phyloP scores from a whole-genome alignment of 495 filamentous ascomycete genomes.

The Chaetomidium leptoderma region DNA sequence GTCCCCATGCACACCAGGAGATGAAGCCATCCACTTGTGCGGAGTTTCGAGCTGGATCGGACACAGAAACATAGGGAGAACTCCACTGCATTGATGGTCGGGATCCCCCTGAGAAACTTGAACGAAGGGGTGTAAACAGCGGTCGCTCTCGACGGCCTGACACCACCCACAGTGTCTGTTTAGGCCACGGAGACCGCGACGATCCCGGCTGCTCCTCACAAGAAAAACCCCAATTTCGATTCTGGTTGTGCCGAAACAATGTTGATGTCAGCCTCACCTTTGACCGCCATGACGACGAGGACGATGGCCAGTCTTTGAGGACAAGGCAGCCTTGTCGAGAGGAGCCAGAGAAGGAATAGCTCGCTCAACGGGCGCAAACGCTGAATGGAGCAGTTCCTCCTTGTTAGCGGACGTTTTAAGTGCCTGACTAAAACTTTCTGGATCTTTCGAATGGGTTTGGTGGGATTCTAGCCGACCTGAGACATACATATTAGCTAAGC shows the following conservation, averaged over 20 bases:
- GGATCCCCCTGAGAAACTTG: neutral
- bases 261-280: neutral
- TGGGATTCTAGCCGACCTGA: conserved; percentile 11
- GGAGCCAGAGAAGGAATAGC: neutral
- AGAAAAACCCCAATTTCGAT: neutral
- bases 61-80: neutral
- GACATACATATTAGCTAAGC: conserved; percentile 11
- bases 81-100: neutral
- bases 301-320: neutral
- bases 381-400: neutral
- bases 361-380: neutral
- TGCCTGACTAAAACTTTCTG: too few species aligned
- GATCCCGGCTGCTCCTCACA: neutral
- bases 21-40: conserved; percentile 1
- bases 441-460: neutral
- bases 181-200: neutral
- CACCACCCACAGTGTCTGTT: neutral
- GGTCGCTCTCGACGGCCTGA: too few species aligned
- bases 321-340: neutral
- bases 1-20: neutral
- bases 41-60: neutral
- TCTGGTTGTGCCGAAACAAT: neutral
- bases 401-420: too few species aligned
- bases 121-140: neutral
- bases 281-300: neutral